phyloP scores from a whole-genome alignment of 352 stramenopile genomes.

The Globisporangium barbulae region DNA sequence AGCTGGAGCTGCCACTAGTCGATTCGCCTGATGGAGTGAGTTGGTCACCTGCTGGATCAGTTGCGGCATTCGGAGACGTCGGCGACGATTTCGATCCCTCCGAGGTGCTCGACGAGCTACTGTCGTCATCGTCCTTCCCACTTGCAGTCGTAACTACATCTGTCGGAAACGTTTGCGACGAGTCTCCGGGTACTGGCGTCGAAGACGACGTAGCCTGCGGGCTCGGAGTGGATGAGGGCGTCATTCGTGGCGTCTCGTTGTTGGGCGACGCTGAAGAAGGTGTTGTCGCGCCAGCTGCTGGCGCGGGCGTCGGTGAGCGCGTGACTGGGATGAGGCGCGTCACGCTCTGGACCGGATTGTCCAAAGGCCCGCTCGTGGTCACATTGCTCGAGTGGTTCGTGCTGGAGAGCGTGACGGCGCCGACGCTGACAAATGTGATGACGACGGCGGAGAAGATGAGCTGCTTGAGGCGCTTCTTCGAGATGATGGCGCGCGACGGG shows the following conservation, averaged over 20 bases:
- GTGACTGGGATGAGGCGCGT: background rate
- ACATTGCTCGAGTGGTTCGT: background rate
- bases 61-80: background rate
- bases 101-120: background rate
- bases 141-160: conserved; percentile 2
- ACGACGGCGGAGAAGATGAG: conserved; percentile 14
- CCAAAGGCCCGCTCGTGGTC: background rate
- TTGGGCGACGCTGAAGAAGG: background rate
- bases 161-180: conserved; percentile 1
- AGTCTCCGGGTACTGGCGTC: background rate
- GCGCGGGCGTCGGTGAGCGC: conserved; percentile 4
- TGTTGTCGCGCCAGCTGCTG: background rate
- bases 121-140: background rate
- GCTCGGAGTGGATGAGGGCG: background rate
- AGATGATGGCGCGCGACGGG: conserved; percentile 9
- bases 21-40: background rate
- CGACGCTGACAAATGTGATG: conserved; percentile 16
- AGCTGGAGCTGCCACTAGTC: background rate
- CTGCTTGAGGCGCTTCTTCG: conserved; percentile 13
- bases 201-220: background rate
- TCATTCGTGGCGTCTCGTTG: conserved; percentile 3
- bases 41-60: background rate
- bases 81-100: conserved; percentile 1
- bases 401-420: conserved; percentile 11
- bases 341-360: conserved; percentile 10